Conservation (phyloP, 2,329 filamentous ascomycete genomes). For the Aspergillus hortae region DNA sequence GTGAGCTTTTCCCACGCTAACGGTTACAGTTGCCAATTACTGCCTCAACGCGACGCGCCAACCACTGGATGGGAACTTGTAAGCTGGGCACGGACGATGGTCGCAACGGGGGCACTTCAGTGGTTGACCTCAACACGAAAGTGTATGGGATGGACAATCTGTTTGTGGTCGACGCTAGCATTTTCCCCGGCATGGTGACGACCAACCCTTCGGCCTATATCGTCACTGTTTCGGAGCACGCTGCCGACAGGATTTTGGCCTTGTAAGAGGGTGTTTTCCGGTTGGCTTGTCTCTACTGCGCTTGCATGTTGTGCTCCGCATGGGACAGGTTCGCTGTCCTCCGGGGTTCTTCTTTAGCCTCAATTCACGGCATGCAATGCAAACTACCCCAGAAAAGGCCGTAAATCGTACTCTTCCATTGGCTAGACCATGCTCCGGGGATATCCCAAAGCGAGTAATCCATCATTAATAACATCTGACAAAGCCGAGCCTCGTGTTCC, state of each 20-base stretch:
- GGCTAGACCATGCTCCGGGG: background rate
- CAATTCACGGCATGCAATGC: background rate
- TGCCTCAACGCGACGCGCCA: constrained; percentile 1
- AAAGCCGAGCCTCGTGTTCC: background rate
- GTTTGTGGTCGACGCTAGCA: constrained; percentile 14
- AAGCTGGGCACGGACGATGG: constrained; percentile 19
- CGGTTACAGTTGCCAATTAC: constrained; percentile 3
- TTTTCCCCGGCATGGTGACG: constrained; percentile 15
- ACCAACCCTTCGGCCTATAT: constrained; percentile 16
- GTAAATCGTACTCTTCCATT: background rate
- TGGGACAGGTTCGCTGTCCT: background rate
- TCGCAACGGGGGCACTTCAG: constrained; percentile 12
- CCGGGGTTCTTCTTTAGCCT: background rate
- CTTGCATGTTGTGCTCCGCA: background rate
- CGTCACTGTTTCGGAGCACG: constrained; percentile 10
- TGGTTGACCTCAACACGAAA: constrained; percentile 17
- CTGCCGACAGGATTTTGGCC: constrained; percentile 12
- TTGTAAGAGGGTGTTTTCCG: background rate
- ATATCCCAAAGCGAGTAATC: background rate
- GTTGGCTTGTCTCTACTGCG: background rate
- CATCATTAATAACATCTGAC: background rate
- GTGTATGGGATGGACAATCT: constrained; percentile 13
- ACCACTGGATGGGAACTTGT: constrained; percentile 14
- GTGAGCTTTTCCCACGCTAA: background rate
- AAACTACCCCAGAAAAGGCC: background rate